phyloP scores from a whole-genome alignment of 257 asterid genomes.

The Cruciata laevipes region DNA sequence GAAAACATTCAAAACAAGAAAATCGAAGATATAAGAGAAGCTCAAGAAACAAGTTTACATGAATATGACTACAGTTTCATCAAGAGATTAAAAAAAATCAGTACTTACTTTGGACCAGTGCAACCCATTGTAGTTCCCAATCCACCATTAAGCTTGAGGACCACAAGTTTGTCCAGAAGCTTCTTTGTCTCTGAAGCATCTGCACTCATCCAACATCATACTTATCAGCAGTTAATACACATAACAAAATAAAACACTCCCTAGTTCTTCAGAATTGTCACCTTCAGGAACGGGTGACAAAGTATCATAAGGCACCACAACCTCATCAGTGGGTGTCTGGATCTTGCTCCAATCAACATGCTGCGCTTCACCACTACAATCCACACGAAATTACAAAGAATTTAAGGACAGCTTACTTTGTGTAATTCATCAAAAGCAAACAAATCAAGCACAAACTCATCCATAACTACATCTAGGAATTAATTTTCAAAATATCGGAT shows the following conservation, averaged over 20 bases:
- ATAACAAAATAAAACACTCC: background rate
- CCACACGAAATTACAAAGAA: slow-evolving; percentile 6
- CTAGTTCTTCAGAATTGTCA: background rate
- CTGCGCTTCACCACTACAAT: slow-evolving; percentile 36
- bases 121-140: slow-evolving; percentile 99
- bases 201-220: slow-evolving; percentile 25
- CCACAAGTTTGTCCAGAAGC: slow-evolving; percentile 90
- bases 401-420: background rate
- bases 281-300: slow-evolving; percentile 80
- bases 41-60: background rate
- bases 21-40: background rate
- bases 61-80: background rate
- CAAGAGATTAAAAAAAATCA: background rate
- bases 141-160: slow-evolving; percentile 96
- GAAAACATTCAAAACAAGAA: background rate
- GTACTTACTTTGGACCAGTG: slow-evolving; percentile 91
- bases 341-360: slow-evolving; percentile 43
- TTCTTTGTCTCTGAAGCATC: slow-evolving; percentile 62
- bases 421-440: background rate
- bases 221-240: background rate
- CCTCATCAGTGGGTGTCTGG: slow-evolving; percentile 42
- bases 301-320: slow-evolving; percentile 77
- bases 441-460: background rate
- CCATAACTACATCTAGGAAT: background rate
- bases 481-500: background rate